Percentiles rank a stretch among this genome's conserved stretches.
Evolutionary conservation across 2,329 filamentous ascomycete genomes (phyloP).

Genomic region (Alternaria ventricosa): DNA sequence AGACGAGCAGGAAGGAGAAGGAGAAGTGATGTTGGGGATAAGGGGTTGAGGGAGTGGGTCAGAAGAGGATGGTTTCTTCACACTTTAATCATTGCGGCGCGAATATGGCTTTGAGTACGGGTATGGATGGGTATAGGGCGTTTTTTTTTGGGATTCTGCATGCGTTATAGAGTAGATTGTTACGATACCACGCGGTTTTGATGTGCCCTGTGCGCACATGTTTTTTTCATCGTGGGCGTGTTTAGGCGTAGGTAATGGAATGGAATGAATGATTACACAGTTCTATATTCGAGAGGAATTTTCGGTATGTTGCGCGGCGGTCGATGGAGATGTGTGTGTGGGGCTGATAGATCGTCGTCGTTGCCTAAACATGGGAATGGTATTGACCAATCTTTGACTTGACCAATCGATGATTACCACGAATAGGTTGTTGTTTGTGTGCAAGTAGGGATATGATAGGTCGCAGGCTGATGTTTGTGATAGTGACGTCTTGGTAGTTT

Average conservation of each 20-base stretch:
- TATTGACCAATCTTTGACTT: neutral
- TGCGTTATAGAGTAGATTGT: neutral
- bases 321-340: too few relatives aligned
- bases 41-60: neutral
- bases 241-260: neutral
- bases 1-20: constrained; percentile 6
- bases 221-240: neutral
- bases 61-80: neutral
- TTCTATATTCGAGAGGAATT: neutral
- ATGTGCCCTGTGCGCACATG: neutral
- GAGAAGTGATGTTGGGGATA: constrained; percentile 15
- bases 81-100: neutral
- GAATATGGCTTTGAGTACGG: neutral
- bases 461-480: neutral
- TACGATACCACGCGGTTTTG: neutral
- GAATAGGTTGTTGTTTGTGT: neutral
- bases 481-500: neutral
- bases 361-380: neutral
- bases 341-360: neutral
- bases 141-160: constrained; percentile 15
- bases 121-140: neutral
- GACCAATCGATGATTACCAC: neutral
- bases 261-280: neutral
- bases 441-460: neutral
- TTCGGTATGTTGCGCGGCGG: too few relatives aligned